These are phyloP conservation scores for Suillus decipiens DNA, from an alignment of 768 basidiomycete genomes.

Conservation along the genomic window DNA sequence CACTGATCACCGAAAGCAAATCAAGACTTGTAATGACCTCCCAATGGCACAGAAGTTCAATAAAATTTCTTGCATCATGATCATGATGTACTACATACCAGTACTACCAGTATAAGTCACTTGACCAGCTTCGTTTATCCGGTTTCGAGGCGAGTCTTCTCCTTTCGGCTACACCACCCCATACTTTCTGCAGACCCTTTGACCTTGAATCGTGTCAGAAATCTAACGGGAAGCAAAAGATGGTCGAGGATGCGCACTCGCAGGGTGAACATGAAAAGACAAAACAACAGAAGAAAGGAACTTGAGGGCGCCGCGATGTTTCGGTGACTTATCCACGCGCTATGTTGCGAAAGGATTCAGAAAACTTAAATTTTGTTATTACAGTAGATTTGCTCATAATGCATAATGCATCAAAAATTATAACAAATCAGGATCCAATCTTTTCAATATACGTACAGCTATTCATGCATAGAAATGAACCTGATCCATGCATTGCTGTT, in stretches of 20 bases:
- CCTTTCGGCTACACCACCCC: conserved; percentile 44
- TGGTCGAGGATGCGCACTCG: conserved; percentile 13
- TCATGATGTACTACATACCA: no score
- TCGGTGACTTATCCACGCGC: no score
- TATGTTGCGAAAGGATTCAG: no score
- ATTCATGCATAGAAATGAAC: no score
- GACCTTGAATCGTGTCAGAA: conserved; percentile 25
- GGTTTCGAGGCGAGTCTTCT: conserved; percentile 47
- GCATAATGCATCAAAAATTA: no score
- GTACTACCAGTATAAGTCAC: no score
- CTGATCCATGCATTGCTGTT: no score
- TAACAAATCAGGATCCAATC: no score
- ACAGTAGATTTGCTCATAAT: no score
- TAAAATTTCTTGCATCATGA: not conserved
- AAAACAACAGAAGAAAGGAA: conserved; percentile 34
- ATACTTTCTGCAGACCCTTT: conserved; percentile 30
- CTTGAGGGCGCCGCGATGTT: not conserved
- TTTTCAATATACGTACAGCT: no score
- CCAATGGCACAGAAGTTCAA: not conserved
- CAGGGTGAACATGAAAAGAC: conserved; percentile 8
- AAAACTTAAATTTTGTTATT: no score
- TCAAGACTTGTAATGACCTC: not conserved
- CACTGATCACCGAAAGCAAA: not conserved
- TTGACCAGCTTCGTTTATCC: conserved; percentile 37
- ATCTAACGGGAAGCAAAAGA: conserved; percentile 37